Base-by-base conservation (phyloP, 225 moss, liverwort and hornwort species). In the Climacium dendroides region DNA sequence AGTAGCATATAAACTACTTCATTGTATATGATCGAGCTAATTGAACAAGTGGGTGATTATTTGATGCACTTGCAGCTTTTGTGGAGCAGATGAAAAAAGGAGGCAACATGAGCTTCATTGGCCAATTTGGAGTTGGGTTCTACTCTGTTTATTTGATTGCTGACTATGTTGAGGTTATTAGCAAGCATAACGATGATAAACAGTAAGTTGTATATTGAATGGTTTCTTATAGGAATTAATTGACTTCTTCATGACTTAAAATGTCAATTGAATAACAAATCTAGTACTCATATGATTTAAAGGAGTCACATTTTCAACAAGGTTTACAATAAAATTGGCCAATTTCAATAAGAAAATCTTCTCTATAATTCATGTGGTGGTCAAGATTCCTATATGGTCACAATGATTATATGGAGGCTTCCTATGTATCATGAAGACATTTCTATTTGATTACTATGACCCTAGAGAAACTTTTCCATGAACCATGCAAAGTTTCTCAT, bases 81-180 rank as follows among this genome's bases (percentile, higher is more conserved):
- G 67, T 94, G 19, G 92, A 96, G 60, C 92, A 97, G 17, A 83
- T 96, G 87, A 95, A 93, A 78, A 93, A 94, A 85, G 93, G 94
- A 85, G 92, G 91, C 19, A 92, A 96, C n/a, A 80, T 95, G 55
- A 96, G 91, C 64, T 86, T 98, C 32, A 96, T 96, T 52, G 96
- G 98, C 20, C 98, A 96, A 72, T 98, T 98, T 88, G 96, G 96
- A 87, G 96, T 98, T 74, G 96, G 96, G 7, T 98, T 98, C 87
- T 98, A 96, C 86, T 98, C 94, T 71, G 90, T 98, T 30, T 98
- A 96, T 79, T 82, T 98, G 83, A 92, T 96, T 6, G 96, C 94
- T 59, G 94, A 96, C 65, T 93, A 92, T 80, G 95, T 96, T 9
- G 96, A 96, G 89, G 97, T 98, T 84, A 93, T 95, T 83, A 96